Conservation (phyloP, 768 basidiomycete species). For the Dacryopinax primogenitus region DNA sequence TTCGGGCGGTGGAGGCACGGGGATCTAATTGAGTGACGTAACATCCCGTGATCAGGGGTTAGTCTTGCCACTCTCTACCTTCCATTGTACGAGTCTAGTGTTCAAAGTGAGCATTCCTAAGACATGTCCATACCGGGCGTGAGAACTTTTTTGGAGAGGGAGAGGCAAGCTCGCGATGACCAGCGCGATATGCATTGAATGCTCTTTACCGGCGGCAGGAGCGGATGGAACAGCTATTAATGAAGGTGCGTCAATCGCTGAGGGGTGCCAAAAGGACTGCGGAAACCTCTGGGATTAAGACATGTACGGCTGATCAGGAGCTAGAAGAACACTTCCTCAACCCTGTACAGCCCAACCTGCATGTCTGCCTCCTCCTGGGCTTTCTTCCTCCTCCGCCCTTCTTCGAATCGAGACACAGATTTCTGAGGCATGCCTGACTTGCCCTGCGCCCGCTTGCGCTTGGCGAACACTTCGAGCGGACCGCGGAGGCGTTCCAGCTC, state of each 20-base stretch:
- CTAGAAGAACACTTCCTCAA: slow-evolving; percentile 56
- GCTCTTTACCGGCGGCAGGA: no score
- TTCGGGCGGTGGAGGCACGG: no score
- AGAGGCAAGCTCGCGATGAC: neutral
- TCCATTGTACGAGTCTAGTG: no score
- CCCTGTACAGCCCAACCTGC: slow-evolving; percentile 51
- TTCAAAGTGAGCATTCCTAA: no score
- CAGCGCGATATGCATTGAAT: neutral
- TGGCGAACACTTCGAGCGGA: slow-evolving; percentile 48
- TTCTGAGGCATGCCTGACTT: neutral
- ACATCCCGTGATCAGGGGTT: no score
- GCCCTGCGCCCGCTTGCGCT: slow-evolving; percentile 13
- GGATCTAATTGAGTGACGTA: no score
- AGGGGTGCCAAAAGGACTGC: no score
- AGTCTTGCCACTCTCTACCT: no score
- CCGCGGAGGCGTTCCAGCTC: slow-evolving; percentile 46
- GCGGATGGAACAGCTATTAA: no score
- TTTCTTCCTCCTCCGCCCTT: slow-evolving; percentile 33
- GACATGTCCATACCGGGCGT: neutral
- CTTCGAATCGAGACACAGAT: neutral
- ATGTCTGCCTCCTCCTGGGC: slow-evolving; percentile 41
- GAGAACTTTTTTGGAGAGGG: neutral
- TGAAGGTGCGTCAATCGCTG: neutral
- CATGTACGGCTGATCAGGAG: no score
- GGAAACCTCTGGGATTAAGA: no score